Evolutionary conservation across 2,329 filamentous ascomycete species (phyloP).

Genomic region (Xylaria sp.): DNA sequence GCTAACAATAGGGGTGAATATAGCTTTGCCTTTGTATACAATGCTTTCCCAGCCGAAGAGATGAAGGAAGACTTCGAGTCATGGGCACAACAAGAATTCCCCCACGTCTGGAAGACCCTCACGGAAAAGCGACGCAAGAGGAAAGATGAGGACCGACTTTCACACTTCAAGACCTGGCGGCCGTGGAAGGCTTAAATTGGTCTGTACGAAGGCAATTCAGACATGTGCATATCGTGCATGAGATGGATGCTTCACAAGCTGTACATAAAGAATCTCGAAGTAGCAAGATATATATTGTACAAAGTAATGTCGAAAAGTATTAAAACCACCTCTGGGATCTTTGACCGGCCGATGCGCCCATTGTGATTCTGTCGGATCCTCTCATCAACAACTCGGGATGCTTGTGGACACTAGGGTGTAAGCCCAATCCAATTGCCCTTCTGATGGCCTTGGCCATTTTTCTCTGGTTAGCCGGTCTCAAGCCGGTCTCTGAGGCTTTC

Average conservation of each 20-base stretch:
- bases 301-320: slow-evolving; percentile 8
- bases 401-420: slow-evolving; percentile 85
- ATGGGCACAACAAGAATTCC: slow-evolving; percentile 67
- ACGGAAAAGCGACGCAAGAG: slow-evolving; percentile 45
- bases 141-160: slow-evolving; percentile 40
- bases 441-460: slow-evolving; percentile 90
- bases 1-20: slow-evolving; percentile 15
- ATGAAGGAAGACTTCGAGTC: slow-evolving; percentile 65
- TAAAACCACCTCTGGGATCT: slow-evolving; percentile 7
- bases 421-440: slow-evolving; percentile 78
- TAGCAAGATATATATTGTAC: slow-evolving; percentile 24
- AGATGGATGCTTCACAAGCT: slow-evolving; percentile 26
- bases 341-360: slow-evolving; percentile 19
- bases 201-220: slow-evolving; percentile 32
- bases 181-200: slow-evolving; percentile 42
- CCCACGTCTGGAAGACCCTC: slow-evolving; percentile 63
- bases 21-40: slow-evolving; percentile 68
- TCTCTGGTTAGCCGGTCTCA: slow-evolving; percentile 85
- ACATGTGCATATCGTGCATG: slow-evolving; percentile 4
- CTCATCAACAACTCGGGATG: slow-evolving; percentile 74
- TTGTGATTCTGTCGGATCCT: slow-evolving; percentile 9
- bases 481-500: slow-evolving; percentile 66
- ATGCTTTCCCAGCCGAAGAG: slow-evolving; percentile 60
- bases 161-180: slow-evolving; percentile 46
- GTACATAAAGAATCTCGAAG: slow-evolving; percentile 27